Base-by-base conservation (phyloP, 345 rosid species). In the Lepidium sativum region DNA sequence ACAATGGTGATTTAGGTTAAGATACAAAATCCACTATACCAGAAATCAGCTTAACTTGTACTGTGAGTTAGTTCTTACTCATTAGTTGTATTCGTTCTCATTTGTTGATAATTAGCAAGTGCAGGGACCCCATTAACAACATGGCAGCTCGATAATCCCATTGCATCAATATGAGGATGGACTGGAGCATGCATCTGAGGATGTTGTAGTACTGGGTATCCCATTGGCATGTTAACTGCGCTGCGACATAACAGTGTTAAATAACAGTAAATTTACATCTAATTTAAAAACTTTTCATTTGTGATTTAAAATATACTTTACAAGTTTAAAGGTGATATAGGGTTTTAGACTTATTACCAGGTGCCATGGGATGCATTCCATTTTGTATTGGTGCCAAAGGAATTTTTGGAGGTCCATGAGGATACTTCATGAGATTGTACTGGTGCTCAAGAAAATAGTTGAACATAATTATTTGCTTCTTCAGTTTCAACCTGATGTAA, bases 141-240 rank as follows among this genome's bases (percentile, higher is more conserved):
- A 78, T 88, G 99, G 73, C 91, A 94, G 78, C 96, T 86, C 54
- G 99, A 88, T 35, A 94, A 78, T 70, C 97, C 80, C 89, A 94
- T 78, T n/a, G 95, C 56, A 27, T 90, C 86, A 11, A 86, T 75
- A 82, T 86, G 98, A 23, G 89, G 97, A 73, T 90, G 77, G 61
- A 86, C 91, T 3, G 91, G 62, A 67, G 76, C 88, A 41, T 86
- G 83, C 79, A 94, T 81, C 50, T 84, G 87, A 74, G 92, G 89
- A 71, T 79, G 99, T 73, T 94, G 99, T 55, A 94, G 79, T 49
- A 94, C 89, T 42, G 99, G 99, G 55, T 88, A 94, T 48, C 97
- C 97, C 84, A 94, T 88, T 21, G 99, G 99, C 77, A 94, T 78
- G 81, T 81, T 94, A 77, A 86, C 99, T 94, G 99, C 90, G 79